phyloP scores from a whole-genome alignment of 225 moss, liverwort and hornwort genomes.

The Neckera pumila region DNA sequence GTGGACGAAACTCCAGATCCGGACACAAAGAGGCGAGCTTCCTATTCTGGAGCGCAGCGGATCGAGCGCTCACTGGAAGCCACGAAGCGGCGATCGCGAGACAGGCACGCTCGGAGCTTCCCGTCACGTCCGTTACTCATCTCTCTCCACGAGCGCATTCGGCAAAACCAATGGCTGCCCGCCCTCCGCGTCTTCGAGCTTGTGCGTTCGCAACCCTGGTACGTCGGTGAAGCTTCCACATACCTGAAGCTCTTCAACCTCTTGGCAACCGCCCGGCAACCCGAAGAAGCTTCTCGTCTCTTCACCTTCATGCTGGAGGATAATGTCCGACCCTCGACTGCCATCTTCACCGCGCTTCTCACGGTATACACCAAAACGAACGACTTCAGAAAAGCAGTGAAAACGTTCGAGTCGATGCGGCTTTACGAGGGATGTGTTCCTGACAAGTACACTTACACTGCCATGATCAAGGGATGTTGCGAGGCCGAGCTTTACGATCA shows the following conservation, averaged over 20 bases:
- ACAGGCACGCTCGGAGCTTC: constrained; percentile 14
- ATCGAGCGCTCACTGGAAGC: constrained; percentile 35
- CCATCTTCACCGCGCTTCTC: constrained; percentile 58
- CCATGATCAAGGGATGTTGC: constrained; percentile 77
- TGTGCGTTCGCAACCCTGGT: constrained; percentile 76
- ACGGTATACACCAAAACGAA: constrained; percentile 37
- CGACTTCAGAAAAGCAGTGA: constrained; percentile 26
- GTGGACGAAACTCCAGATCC: background rate
- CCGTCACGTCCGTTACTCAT: constrained; percentile 45
- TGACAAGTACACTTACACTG: constrained; percentile 65
- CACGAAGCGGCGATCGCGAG: constrained; percentile 8
- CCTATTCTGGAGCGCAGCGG: constrained; percentile 17
- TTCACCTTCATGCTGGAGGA: constrained; percentile 48
- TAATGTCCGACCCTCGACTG: constrained; percentile 37
- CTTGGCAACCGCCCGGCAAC: constrained; percentile 51
- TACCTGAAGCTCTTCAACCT: constrained; percentile 60
- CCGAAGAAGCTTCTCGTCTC: constrained; percentile 39
- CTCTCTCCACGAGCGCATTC: constrained; percentile 50
- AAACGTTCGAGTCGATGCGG: constrained; percentile 58
- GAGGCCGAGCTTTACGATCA: constrained; percentile 35
- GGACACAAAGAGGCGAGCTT: background rate
- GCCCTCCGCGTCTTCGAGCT: constrained; percentile 41
- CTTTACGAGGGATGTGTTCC: constrained; percentile 41
- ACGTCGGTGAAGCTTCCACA: constrained; percentile 38
- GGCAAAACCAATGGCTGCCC: constrained; percentile 15